Evolutionary conservation across 768 basidiomycete genomes (phyloP), one percentile per base, ranked within the genome.

Genomic region (Mrakia frigida): DNA sequence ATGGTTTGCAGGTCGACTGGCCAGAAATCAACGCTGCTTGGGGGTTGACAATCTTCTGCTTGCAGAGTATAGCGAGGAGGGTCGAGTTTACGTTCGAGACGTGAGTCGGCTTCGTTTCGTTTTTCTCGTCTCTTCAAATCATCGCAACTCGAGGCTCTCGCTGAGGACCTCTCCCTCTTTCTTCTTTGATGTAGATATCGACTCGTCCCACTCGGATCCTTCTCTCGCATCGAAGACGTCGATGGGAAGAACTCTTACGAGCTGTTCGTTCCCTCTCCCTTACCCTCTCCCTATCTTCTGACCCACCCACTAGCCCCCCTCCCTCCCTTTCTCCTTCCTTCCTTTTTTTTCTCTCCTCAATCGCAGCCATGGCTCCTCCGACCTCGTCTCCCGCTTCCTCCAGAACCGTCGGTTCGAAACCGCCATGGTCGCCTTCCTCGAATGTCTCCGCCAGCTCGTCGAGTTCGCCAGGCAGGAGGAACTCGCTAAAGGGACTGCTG

Each of bases 1-100:
- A 14, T 9, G 6, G 6, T 37, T 13, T 77, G 13, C 78, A 93
- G 89, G 95, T 98, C 41, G 97, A 98, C 82, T 99, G 95, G 95
- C 89, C 93, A 3, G 97, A 99, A 84, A 94, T 98, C 82, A 98
- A 98, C 81, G 97, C 97, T 16, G 97, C 97, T 25, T 97, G 96
- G 94, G 97, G 97, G 1, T 91, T 97, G 82, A 93, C 95, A 0
- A 86, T 96, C n/a, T 86, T 98, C 25, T 86, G 98, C 74, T 85
- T 98, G 50, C 92, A 96, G 81, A 93, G 93, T 10, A 88, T 99
- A 69, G 93, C 93, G 16, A 87, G 91, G 74, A 99, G 98, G 84
- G 88, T 97, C 21, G 94, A 93, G 78, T 93, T 90, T 81, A 88
- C 88, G 6, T 98, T 97, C 80, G 90, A 91, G 81, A 89, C 89